Evolutionary conservation across 495 filamentous ascomycete species (phyloP).

Genomic region (Neohortaea acidophila): DNA sequence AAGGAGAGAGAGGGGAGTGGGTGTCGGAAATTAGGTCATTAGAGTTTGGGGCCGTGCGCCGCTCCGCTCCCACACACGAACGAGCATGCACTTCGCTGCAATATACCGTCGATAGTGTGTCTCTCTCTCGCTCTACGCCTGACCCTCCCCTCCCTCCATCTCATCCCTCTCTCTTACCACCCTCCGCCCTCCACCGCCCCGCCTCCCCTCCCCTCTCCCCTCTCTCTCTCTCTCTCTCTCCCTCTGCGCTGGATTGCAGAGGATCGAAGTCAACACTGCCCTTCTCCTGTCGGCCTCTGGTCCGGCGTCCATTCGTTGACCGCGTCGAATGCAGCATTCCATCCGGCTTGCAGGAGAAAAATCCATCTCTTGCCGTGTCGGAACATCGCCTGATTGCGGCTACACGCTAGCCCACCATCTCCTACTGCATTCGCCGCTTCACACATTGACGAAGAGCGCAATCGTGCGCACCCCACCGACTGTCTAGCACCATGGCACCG

Average conservation of each 20-base stretch:
- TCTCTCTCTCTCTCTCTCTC: background rate
- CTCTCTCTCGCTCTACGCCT: background rate
- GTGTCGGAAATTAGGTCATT: too few species aligned
- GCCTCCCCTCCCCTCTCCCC: background rate
- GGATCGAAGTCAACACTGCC: too few species aligned
- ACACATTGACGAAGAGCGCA: too few species aligned
- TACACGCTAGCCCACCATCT: too few species aligned
- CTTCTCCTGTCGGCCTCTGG: conserved; percentile 17
- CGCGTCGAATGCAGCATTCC: background rate
- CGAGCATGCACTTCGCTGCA: too few species aligned
- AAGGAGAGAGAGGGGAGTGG: too few species aligned
- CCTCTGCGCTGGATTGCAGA: background rate
- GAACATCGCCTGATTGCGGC: too few species aligned
- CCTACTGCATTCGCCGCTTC: too few species aligned
- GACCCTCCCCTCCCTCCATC: background rate
- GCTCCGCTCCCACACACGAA: too few species aligned
- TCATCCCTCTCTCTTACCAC: background rate
- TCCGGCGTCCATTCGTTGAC: conserved; percentile 7
- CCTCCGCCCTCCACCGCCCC: background rate
- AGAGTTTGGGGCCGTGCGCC: too few species aligned
- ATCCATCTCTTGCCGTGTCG: too few species aligned
- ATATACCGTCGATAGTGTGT: too few species aligned
- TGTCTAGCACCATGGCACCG: conserved; percentile 9
- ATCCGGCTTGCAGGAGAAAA: background rate
- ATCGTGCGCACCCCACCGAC: conserved; percentile 1